Base-by-base conservation (phyloP, 1,139 yeast genomes). In the Hanseniaspora sp. region DNA sequence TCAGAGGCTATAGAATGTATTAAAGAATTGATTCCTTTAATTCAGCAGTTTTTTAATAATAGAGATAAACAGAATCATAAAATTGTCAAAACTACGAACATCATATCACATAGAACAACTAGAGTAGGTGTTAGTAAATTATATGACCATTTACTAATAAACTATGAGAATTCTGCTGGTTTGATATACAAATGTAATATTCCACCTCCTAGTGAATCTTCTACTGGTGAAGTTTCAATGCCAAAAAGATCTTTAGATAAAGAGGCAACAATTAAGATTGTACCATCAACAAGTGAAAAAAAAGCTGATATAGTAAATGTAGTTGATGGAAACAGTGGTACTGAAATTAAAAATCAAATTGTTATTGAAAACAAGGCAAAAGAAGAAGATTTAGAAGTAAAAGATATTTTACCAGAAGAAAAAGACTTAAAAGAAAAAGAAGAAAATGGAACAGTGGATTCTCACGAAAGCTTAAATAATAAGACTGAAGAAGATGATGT, bases 1-100 rank as follows among this genome's bases (percentile, higher is more conserved):
- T 69, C 71, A 4, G 74, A 71, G 57, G 67, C 73, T 0, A 55
- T 70, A 9, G 73, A 70, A 56, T 69, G 73, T 58, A 57, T 69
- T 1, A 61, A 65, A 0, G 74, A 70, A 55, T 56, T 70, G 12
- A 58, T 67, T 1, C 64, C 52, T 1, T 17, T 37, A 12, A 42
- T 54, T n/a, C 40, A 46, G 30, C 34, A 34, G 5, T 51, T 46
- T 33, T 54, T 41, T n/a, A 35, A 41, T 23, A 47, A 38, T 29
- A 54, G 51, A 29, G 33, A 38, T 15, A 45, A 46, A 33, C 37
- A 17, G 23, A 46, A 17, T 17, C n/a, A 13, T 8, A 42, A 31
- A 17, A 44, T 28, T 35, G 31, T 38, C 5, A 37, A 37, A 28
- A 31, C 18, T 13, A n/a, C 43, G 28, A 42, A 15, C 30, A 17